Percentiles rank a stretch among this genome's conserved stretches.
Evolutionary conservation across 352 stramenopile genomes (phyloP).

Genomic region (Phytopythium aichiense): DNA sequence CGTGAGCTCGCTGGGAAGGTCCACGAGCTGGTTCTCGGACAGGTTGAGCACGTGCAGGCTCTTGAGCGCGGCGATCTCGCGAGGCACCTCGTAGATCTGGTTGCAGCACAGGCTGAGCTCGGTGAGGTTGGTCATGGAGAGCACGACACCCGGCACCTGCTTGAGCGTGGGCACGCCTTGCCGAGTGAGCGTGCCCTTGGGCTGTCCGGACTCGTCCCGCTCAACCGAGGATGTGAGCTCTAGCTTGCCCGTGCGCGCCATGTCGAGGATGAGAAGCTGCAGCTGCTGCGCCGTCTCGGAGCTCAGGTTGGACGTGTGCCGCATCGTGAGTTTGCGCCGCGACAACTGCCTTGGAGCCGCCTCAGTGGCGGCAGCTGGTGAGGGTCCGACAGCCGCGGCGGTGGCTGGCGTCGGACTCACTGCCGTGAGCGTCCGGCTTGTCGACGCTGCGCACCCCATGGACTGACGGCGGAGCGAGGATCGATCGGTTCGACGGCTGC

Average conservation of each 20-base stretch:
- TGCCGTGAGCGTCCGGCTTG: conserved; percentile 7
- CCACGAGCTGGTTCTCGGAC: conserved; percentile 57
- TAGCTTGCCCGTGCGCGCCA: conserved; percentile 41
- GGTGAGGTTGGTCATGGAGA: conserved; percentile 49
- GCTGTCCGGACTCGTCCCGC: conserved; percentile 28
- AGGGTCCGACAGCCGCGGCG: background rate
- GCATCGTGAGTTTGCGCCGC: conserved; percentile 32
- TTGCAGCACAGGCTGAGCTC: conserved; percentile 71
- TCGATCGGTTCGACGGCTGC: no score
- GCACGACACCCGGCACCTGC: conserved; percentile 51
- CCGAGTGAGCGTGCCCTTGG: conserved; percentile 46
- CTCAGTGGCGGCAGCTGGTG: background rate
- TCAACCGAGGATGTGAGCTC: conserved; percentile 60
- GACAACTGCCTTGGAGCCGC: conserved; percentile 8
- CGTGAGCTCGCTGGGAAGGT: conserved; percentile 42
- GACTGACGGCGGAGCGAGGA: background rate
- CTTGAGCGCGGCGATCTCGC: conserved; percentile 48
- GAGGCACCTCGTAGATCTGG: conserved; percentile 47
- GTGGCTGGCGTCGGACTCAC: conserved; percentile 1
- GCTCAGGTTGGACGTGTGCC: conserved; percentile 26
- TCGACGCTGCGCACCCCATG: conserved; percentile 27
- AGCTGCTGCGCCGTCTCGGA: conserved; percentile 23
- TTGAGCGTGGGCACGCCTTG: conserved; percentile 41
- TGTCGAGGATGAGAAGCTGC: conserved; percentile 44
- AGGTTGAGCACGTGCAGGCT: conserved; percentile 43